phyloP scores from a whole-genome alignment of 1,284 basidiomycete genomes.

The Trichosporon sp. region DNA sequence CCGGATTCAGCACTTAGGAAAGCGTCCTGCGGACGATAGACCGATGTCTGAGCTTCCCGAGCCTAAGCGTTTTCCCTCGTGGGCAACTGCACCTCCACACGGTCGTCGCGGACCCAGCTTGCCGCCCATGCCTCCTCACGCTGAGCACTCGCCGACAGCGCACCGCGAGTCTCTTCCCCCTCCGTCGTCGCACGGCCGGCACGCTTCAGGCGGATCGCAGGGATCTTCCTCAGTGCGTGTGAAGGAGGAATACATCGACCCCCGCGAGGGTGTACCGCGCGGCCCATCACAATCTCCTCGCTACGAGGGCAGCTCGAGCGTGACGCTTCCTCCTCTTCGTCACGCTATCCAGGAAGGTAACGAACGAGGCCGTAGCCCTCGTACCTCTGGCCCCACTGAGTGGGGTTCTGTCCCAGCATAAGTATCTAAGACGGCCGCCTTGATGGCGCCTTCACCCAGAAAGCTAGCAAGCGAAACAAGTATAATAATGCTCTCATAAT shows the following conservation, averaged over 20 bases:
- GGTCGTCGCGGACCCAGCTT: neutral
- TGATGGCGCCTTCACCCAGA: neutral
- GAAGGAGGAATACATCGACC: slow-evolving; percentile 14
- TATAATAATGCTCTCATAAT: slow-evolving; percentile 12
- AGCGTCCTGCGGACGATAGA: slow-evolving; percentile 28
- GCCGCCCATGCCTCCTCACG: slow-evolving; percentile 1
- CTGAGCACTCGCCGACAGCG: slow-evolving; percentile 20
- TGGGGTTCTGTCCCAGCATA: neutral
- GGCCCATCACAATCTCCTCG: slow-evolving; percentile 1
- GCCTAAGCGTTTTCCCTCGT: slow-evolving; percentile 29
- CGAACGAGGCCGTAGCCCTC: slow-evolving; percentile 15
- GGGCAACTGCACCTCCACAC: slow-evolving; percentile 26
- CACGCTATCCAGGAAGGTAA: slow-evolving; percentile 16
- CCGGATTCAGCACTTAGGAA: slow-evolving; percentile 24
- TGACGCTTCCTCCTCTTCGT: slow-evolving; percentile 23
- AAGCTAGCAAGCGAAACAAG: neutral
- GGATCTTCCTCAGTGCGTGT: neutral
- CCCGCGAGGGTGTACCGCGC: neutral
- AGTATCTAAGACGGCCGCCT: neutral
- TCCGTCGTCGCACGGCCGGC: slow-evolving; percentile 13
- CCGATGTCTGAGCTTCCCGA: slow-evolving; percentile 18
- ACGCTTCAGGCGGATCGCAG: slow-evolving; percentile 1
- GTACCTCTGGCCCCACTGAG: slow-evolving; percentile 9
- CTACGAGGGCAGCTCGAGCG: slow-evolving; percentile 22
- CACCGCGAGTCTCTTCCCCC: slow-evolving; percentile 22